Evolutionary conservation across 1,139 yeast species (phyloP).

Genomic region (Spathaspora sp.): DNA sequence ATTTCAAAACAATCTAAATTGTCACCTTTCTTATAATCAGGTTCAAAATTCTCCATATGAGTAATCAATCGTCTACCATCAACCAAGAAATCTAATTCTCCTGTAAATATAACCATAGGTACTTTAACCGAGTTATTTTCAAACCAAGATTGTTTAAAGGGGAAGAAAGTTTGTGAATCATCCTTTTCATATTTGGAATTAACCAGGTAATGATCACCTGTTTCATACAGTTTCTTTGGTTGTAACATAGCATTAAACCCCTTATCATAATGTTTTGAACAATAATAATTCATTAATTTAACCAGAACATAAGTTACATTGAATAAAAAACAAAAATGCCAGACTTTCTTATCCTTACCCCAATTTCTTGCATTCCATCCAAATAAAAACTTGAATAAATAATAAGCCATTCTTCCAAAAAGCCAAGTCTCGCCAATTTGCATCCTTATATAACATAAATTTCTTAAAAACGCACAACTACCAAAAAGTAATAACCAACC

Average conservation of each 20-base stretch:
- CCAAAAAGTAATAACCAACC: conserved; percentile 56
- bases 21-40: conserved; percentile 35
- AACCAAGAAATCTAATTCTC: conserved; percentile 65
- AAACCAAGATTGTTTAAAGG: conserved; percentile 57
- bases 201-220: conserved; percentile 25
- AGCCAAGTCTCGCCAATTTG: conserved; percentile 44
- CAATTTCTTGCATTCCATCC: conserved; percentile 83
- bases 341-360: conserved; percentile 55
- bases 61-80: conserved; percentile 56
- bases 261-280: conserved; percentile 43
- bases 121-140: conserved; percentile 33
- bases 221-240: conserved; percentile 30
- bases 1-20: conserved; percentile 40
- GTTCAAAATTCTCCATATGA: conserved; percentile 54
- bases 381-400: conserved; percentile 80
- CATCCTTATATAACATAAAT: conserved; percentile 52
- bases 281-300: conserved; percentile 91
- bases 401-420: conserved; percentile 65
- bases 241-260: conserved; percentile 43
- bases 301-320: conserved; percentile 85
- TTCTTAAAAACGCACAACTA: conserved; percentile 56
- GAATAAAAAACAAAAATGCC: conserved; percentile 75
- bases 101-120: conserved; percentile 61
- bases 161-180: conserved; percentile 55
- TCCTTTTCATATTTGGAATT: conserved; percentile 16